A percentile compares a stretch with the other conserved stretches of the same genome.
Evolutionary conservation across 192 early-diverging fungal species (phyloP).

Genomic region (Funneliformis geosporum): DNA sequence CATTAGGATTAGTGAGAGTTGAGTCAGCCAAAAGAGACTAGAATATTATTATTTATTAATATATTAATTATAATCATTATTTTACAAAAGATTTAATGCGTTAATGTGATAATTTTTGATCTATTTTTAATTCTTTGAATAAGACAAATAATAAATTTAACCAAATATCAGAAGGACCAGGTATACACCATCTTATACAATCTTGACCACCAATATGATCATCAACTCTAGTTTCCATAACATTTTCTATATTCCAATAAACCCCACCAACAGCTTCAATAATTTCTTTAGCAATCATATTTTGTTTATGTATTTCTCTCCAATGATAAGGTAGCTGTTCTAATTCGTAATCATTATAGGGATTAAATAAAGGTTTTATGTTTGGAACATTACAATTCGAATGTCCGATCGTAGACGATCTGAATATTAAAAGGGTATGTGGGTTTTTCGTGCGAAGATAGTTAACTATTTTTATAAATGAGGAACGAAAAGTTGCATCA

Average conservation of each 20-base stretch:
- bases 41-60: not conserved
- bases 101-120: not conserved
- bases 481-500: conserved; percentile 43
- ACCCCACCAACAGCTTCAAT: conserved; percentile 55
- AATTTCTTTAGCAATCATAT: conserved; percentile 50
- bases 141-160: conserved; percentile 42
- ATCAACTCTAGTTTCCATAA: conserved; percentile 49
- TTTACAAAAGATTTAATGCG: not conserved
- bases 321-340: conserved; percentile 43
- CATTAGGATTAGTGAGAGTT: conserved; percentile 37
- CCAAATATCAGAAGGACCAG: conserved; percentile 58
- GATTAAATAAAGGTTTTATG: conserved; percentile 36
- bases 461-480: conserved; percentile 38
- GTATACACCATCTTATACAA: conserved; percentile 58
- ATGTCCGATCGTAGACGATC: conserved; percentile 50
- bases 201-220: conserved; percentile 58
- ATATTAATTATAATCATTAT: not conserved
- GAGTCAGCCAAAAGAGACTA: conserved; percentile 29
- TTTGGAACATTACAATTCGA: conserved; percentile 47
- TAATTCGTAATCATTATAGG: conserved; percentile 38
- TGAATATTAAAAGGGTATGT: conserved; percentile 52
- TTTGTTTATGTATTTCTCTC: conserved; percentile 48
- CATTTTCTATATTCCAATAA: conserved; percentile 49
- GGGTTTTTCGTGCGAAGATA: conserved; percentile 41
- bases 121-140: conserved; percentile 21